Base-by-base conservation (phyloP, 148 eudicot genomes). In the Heliosperma pusillum region DNA sequence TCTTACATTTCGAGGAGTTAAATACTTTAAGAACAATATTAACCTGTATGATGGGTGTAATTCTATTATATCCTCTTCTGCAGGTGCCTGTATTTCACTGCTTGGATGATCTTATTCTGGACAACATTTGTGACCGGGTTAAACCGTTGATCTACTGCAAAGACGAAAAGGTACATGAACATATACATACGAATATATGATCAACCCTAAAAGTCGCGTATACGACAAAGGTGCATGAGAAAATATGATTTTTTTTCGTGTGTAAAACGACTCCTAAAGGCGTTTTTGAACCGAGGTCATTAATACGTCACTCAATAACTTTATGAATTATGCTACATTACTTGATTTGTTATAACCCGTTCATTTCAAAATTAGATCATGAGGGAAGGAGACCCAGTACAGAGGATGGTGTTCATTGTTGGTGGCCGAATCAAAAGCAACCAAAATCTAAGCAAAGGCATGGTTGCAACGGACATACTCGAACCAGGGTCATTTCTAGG, bases 341-440 rank as follows among this genome's bases (percentile, higher is more conserved):
- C 53, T 47, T 3, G 15, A 47, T 2, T 47, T 47, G 16, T 47
- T 11, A 47, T 47, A 15, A 47, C 53, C 16, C 10, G 15, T 22
- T 15, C 19, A 26, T 30, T 65, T 52, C 62, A 0, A 52, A 26
- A 78, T 24, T 79, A 93, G 97, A 84, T 93, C 50, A 77, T 93
- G 53, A 85, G 97, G 73, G 97, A 93, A 86, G 98, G 98, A n/a
- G 98, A 93, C 73, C 93, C 97, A 0, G 98, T 91, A 52, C 93
- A 88, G 42, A 56, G 93, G 16, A 88, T 93, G 71, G 87, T 91
- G 77, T 93, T 93, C 86, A 82, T 91, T 2, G 91, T 93, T 21
- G 84, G 78, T 27, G 98, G 98, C 13, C 80, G 83, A 26, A 85
- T 93, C 17, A 78, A 85, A 66, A 88, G 97, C 63, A 82, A 84